These are phyloP conservation scores for Sporothrix mexicana DNA, from an alignment of 2,329 filamentous ascomycete genomes.

Conservation along the genomic window DNA sequence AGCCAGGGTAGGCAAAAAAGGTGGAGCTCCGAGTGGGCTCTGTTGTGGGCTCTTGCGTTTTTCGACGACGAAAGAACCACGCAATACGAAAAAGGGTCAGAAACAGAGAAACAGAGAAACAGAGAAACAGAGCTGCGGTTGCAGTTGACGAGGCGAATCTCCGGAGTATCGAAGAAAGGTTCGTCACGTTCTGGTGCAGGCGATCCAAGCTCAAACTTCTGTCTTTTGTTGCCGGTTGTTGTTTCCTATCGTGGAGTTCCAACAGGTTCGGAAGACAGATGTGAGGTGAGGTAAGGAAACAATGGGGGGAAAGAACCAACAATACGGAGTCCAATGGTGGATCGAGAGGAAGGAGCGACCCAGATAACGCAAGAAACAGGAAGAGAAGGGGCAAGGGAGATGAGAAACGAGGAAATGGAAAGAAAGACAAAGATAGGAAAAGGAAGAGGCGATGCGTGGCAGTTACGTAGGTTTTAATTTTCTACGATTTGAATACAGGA, in stretches of 20 bases:
- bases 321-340: neutral
- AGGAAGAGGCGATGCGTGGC: conserved; percentile 6
- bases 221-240: neutral
- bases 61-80: conserved; percentile 12
- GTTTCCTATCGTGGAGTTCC: conserved; percentile 24
- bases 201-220: conserved; percentile 28
- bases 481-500: neutral
- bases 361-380: neutral
- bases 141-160: neutral
- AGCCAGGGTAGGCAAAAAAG: conserved; percentile 16
- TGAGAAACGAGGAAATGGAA: neutral
- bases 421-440: neutral
- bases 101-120: neutral
- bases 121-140: neutral
- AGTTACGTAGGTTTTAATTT: neutral
- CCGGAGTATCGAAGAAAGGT: conserved; percentile 7
- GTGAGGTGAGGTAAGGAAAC: conserved; percentile 2
- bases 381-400: neutral
- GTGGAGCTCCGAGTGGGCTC: conserved; percentile 24
- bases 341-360: conserved; percentile 10
- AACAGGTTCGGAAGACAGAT: conserved; percentile 24
- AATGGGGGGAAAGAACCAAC: neutral
- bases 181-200: conserved; percentile 19
- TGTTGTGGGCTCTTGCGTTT: neutral
- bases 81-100: neutral